Base-by-base conservation (phyloP, 176 grass and related monocot genomes). In the Tuctoria greenei region DNA sequence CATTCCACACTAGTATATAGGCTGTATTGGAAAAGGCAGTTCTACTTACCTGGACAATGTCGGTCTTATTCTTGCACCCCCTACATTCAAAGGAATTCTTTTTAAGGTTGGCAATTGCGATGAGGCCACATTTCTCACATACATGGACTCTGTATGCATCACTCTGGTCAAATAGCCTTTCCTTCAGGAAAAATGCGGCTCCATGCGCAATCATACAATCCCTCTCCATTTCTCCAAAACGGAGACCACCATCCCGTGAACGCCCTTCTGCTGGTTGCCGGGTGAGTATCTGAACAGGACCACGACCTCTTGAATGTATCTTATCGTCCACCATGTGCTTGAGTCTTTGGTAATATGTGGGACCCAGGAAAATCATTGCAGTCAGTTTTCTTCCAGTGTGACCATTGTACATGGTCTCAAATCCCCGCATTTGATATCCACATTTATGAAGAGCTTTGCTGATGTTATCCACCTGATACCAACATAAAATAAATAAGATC, bases 161-260 rank as follows among this genome's bases (percentile, higher is more conserved):
- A 20, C 96, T 99, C 72, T 95, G 91, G 35, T 99, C 95, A 37
- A 99, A 99, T 72, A 99, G 79, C 63, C 95, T 89, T 84, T 99
- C 95, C 79, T 99, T 99, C 40, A 99, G 71, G 83, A 99, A 95
- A 81, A 95, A 94, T 12, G 96, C 89, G 42, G 96, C 96, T 18
- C 96, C 96, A 74, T 99, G 96, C 10, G 96, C 96, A 64, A 99
- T 99, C 96, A 99, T 92, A 75, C 96, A 99, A 63, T 99, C 96
- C 76, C 96, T 75, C 71, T 99, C 96, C 96, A 99, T 99, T 70
- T 99, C 96, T 54, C 96, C 96, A 54, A 99, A 95, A 37, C 96
- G 89, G 45, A 99, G 83, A 69, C 96, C 95, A 78, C 95, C 96
- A 37, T 92, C 96, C 39, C 92, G 89, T 27, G 96, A 99, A 28